Percentiles rank a stretch among this genome's conserved stretches.
Evolutionary conservation across 106 monocot species (phyloP).

Genomic region (Amphibolis antarctica): DNA sequence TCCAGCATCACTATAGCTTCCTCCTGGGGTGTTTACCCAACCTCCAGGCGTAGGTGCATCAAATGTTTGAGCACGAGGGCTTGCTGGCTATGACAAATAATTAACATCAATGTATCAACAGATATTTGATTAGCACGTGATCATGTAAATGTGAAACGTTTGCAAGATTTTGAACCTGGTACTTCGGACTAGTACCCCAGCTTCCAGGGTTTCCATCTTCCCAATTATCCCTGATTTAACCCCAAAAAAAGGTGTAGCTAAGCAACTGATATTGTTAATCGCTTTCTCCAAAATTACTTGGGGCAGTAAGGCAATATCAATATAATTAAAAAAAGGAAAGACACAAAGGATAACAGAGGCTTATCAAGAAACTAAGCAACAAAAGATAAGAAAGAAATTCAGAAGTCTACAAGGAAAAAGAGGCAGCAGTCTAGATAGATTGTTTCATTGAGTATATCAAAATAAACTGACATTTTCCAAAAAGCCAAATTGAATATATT

Average conservation of each 20-base stretch:
- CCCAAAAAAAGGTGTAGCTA: background rate
- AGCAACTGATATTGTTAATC: too few relatives aligned
- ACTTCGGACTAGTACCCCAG: slow-evolving; percentile 83
- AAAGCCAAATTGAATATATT: too few relatives aligned
- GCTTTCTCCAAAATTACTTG: too few relatives aligned
- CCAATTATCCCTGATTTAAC: slow-evolving; percentile 66
- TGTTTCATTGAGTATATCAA: too few relatives aligned
- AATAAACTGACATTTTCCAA: too few relatives aligned
- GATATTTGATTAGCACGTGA: background rate
- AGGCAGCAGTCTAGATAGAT: too few relatives aligned
- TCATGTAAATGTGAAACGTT: background rate
- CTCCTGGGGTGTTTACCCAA: slow-evolving; percentile 94
- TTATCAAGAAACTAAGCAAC: too few relatives aligned
- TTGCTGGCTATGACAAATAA: slow-evolving; percentile 46
- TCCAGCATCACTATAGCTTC: slow-evolving; percentile 65
- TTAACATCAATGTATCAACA: slow-evolving; percentile 2
- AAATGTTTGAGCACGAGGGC: slow-evolving; percentile 68
- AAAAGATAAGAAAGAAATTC: too few relatives aligned
- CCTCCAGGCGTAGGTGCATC: slow-evolving; percentile 97
- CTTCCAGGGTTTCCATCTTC: slow-evolving; percentile 92
- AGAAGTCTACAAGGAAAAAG: too few relatives aligned
- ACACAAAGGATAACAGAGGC: too few relatives aligned
- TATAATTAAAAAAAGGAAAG: too few relatives aligned
- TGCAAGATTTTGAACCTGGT: slow-evolving; percentile 42
- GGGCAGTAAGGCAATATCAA: too few relatives aligned